phyloP scores from a whole-genome alignment of 108 stramenopile genomes.

The Nitzschia palea region DNA sequence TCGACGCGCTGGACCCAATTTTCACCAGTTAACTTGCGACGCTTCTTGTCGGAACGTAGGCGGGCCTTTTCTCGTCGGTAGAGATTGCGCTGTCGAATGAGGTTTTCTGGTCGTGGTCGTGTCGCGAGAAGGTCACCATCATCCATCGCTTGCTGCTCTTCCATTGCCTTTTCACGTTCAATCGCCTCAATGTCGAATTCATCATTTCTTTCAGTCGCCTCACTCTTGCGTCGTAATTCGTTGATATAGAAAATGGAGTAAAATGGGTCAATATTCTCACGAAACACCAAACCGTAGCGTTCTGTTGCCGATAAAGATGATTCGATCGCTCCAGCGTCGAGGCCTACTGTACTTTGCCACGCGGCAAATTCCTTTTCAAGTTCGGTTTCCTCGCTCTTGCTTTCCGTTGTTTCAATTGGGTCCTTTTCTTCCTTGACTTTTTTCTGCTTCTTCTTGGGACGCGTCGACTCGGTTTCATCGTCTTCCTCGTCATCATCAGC shows the following conservation, averaged over 20 bases:
- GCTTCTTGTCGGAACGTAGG: constrained; percentile 66
- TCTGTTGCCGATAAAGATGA: constrained; percentile 77
- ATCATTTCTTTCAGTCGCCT: constrained; percentile 36
- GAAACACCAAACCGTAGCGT: constrained; percentile 63
- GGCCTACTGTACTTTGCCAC: constrained; percentile 88
- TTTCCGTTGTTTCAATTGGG: constrained; percentile 12
- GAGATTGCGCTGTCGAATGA: constrained; percentile 75
- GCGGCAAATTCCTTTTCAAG: constrained; percentile 91
- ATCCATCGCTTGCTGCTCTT: constrained; percentile 69
- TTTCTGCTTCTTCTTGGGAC: constrained; percentile 26
- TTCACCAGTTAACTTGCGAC: constrained; percentile 73
- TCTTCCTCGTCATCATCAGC: constrained; percentile 45
- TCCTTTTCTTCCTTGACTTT: constrained; percentile 21
- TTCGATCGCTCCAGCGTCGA: constrained; percentile 74
- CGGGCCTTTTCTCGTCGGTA: constrained; percentile 76
- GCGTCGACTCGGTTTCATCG: constrained; percentile 13
- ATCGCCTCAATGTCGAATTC: constrained; percentile 79
- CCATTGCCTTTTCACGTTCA: constrained; percentile 61
- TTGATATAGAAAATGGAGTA: constrained; percentile 67
- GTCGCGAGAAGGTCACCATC: constrained; percentile 84
- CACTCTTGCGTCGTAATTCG: constrained; percentile 51
- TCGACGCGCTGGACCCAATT: constrained; percentile 66
- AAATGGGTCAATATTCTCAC: constrained; percentile 77
- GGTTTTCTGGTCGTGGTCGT: constrained; percentile 57
- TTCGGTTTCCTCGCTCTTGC: constrained; percentile 44